Conservation (phyloP, 305 asterid genomes). For the Solanum hybrid region DNA sequence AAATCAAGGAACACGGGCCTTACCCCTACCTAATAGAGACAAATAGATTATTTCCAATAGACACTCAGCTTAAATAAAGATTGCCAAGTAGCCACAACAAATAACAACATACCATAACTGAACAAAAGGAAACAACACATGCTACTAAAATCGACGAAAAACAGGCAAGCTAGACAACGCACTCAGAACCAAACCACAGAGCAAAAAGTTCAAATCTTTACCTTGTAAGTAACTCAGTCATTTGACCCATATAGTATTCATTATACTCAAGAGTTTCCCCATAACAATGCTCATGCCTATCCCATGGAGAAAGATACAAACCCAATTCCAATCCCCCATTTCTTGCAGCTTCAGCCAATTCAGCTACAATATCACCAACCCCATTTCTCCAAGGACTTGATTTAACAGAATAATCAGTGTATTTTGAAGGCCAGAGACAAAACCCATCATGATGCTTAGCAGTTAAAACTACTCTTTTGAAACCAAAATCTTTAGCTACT, state of each 20-base stretch:
- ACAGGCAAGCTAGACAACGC: neutral
- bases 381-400: slow-evolving; percentile 84
- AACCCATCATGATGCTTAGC: slow-evolving; percentile 94
- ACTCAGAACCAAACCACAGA: neutral
- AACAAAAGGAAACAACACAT: neutral
- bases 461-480: slow-evolving; percentile 56
- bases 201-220: slow-evolving; percentile 11
- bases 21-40: neutral
- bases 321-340: slow-evolving; percentile 59
- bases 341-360: slow-evolving; percentile 60
- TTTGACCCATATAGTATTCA: slow-evolving; percentile 82
- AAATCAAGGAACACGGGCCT: neutral
- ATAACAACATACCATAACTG: neutral
- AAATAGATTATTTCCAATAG: neutral
- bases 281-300: slow-evolving; percentile 68
- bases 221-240: slow-evolving; percentile 88
- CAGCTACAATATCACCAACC: slow-evolving; percentile 63
- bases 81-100: neutral
- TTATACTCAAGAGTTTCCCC: slow-evolving; percentile 72
- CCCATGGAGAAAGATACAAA: slow-evolving; percentile 96
- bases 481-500: slow-evolving; percentile 65
- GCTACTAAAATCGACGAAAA: neutral
- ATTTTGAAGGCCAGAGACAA: slow-evolving; percentile 86
- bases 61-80: neutral
- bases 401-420: slow-evolving; percentile 75